Evolutionary conservation across 2,329 filamentous ascomycete genomes (phyloP), one percentile per base, ranked within the genome.

Genomic region (Leptoxyphium fumago): DNA sequence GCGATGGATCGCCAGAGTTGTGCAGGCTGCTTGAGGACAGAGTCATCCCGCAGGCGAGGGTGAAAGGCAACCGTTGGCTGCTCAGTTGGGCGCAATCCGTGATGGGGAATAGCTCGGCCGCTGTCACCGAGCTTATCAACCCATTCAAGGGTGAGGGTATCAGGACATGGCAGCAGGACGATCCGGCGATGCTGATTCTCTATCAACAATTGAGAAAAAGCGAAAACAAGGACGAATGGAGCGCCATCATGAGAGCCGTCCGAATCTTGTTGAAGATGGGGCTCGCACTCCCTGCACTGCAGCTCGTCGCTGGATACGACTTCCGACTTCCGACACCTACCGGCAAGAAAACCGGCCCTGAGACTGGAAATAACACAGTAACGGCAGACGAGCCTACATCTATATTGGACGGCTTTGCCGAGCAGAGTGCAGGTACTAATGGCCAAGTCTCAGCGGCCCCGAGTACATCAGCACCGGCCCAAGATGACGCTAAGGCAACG

Each of bases 51-150:
- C 66, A 84, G 48, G 91, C 91, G 14, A 78, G 83, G 0, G 73
- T 78, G 36, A 80, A 89, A 50, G 86, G 86, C 2, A 89, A 98
- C 57, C 75, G 89, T 45, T 98, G 91, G 89, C 75, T 94, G 46
- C 84, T 88, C 10, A 91, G 84, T 0, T 98, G 91, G 91, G 84
- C 85, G 2, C 94, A 94, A 59, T 94, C 86, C 82, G 84, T 94
- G 73, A 71, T 96, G 5, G 78, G 78, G 32, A 75, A 83, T 49
- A 77, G 80, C 47, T 84, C 93, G 52, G 83, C 87, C 70, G 84
- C 89, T 5, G 86, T 95, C 6, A 77, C 84, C 43, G 78, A 82
- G 6, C 69, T 98, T 2, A 82, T 62, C 13, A 47, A 46, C 43
- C 87, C 88, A 1, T 75, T 94, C 1, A 80, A 83, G 49, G 78